phyloP scores from a whole-genome alignment of 768 basidiomycete genomes.

The Piloderma croceum region DNA sequence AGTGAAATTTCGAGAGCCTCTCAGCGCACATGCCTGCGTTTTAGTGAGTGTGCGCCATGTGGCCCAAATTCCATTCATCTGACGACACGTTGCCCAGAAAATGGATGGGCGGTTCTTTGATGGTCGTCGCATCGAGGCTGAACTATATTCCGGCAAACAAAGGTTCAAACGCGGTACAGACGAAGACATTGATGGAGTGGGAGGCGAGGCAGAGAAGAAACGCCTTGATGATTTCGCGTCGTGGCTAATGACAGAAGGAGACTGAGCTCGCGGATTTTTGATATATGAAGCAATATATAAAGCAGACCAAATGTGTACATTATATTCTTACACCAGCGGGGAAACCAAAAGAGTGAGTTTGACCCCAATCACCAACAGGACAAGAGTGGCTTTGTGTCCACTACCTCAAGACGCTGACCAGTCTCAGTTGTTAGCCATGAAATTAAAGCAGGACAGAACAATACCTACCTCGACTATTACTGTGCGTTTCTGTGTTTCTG shows the following conservation, averaged over 20 bases:
- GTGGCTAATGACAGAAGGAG: conserved; percentile 82
- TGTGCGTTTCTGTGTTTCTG: conserved; percentile 42
- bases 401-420: conserved; percentile 64
- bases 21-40: conserved; percentile 92
- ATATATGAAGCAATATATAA: background rate
- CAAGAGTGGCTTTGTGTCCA: conserved; percentile 63
- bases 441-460: conserved; percentile 1
- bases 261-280: conserved; percentile 30
- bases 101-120: conserved; percentile 94
- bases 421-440: conserved; percentile 2
- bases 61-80: background rate
- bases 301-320: too few species aligned
- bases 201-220: conserved; percentile 73
- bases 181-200: conserved; percentile 58
- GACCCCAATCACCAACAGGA: conserved; percentile 67
- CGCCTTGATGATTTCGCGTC: conserved; percentile 83
- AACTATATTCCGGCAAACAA: conserved; percentile 76
- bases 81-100: conserved; percentile 46
- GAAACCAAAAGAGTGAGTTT: conserved; percentile 13
- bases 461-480: conserved; percentile 68
- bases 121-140: conserved; percentile 76
- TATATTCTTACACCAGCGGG: too few species aligned
- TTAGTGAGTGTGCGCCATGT: conserved; percentile 44
- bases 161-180: conserved; percentile 69
- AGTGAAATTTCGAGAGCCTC: conserved; percentile 87